Evolutionary conservation across 2,329 filamentous ascomycete genomes (phyloP), one percentile per base, ranked within the genome.

Genomic region (Penicillium occitanis): DNA sequence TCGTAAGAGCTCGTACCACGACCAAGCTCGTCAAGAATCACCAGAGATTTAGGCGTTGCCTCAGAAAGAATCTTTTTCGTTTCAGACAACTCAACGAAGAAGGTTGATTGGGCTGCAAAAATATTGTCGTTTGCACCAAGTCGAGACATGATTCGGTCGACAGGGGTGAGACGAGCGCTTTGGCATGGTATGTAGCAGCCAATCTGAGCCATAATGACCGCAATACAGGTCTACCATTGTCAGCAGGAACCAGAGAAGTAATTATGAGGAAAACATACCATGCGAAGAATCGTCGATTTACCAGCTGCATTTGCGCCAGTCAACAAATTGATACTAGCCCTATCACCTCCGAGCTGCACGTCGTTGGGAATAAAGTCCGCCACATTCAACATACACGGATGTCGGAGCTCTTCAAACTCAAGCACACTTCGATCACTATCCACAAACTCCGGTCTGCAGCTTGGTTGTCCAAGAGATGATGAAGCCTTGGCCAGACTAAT

Each of bases 101-200:
- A 99, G 2, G 95, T 99, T 14, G 92, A 96, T 78, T 99, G 95
- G 0, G 94, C 92, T 1, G 94, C 95, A 75, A 99, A 98, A 72
- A 99, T 99, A 78, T 98, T 98, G 86, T 99, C 95, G 74, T 98
- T 97, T 58, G 95, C 95, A 10, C 95, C 95, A 0, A 99, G 87
- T 55, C 95, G 92, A 10, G 94, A 98, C 95, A 99, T 99, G 82
- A 99, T 98, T 64, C 95, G 91, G 76, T 99, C 95, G 2, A 96
- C 88, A 0, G 95, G 94, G 0, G 94, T 98, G 53, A 99, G 84
- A 2, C 86, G 88, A 0, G 95, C 95, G 2, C 89, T 92, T 19
- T 86, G 83, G 67, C 92, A 93, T 1, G 95, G 95, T 1, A 99
- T 88, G 71, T 96, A 91, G 77, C 94, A 97, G 64, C 95, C 95